Evolutionary conservation across 306 rosid genomes (phyloP).

Genomic region (Nissolia schottii): DNA sequence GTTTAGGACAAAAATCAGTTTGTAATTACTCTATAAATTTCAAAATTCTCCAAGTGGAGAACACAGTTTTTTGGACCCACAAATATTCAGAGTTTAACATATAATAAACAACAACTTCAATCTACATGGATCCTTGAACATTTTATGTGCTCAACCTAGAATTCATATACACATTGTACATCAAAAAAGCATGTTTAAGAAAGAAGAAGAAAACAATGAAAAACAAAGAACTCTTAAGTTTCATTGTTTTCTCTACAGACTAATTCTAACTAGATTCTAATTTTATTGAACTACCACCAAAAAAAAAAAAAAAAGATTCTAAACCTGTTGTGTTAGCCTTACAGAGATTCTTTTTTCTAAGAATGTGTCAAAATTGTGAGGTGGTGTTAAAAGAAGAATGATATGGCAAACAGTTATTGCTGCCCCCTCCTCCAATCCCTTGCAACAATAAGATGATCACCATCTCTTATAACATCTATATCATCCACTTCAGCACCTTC

Average conservation of each 20-base stretch:
- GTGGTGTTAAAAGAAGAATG: background rate
- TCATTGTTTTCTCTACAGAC: background rate
- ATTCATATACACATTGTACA: background rate
- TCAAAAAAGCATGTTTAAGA: background rate
- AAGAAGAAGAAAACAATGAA: background rate
- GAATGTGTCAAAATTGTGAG: background rate
- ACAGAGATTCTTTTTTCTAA: background rate
- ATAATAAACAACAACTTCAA: too few species aligned
- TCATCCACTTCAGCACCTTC: constrained; percentile 66
- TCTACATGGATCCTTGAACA: background rate
- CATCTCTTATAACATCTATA: constrained; percentile 54
- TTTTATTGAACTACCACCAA: too few species aligned
- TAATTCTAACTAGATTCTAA: too few species aligned
- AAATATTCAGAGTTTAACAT: too few species aligned
- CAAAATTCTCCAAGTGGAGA: too few species aligned
- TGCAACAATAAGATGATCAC: constrained; percentile 54
- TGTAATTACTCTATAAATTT: too few species aligned
- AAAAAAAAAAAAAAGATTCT: too few species aligned
- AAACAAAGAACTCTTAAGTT: background rate
- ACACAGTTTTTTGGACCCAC: too few species aligned
- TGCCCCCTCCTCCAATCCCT: background rate
- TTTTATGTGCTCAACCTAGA: background rate
- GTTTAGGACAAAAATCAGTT: too few species aligned
- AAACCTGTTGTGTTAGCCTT: background rate
- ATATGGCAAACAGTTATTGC: background rate